Evolutionary conservation across 352 stramenopile species (phyloP), one percentile per base, ranked within the genome.

Genomic region (Phytophthora fragariae): DNA sequence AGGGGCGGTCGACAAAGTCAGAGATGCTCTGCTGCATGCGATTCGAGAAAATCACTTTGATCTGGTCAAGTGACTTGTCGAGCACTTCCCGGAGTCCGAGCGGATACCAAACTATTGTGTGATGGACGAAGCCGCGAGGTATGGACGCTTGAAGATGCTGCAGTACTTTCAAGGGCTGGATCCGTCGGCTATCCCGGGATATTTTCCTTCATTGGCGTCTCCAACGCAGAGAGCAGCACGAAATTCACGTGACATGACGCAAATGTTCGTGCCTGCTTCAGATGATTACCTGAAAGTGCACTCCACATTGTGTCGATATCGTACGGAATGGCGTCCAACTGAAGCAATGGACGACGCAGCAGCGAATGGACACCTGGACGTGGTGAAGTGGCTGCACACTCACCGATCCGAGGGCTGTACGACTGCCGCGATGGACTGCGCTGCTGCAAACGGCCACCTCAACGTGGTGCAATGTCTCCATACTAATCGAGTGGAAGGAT

Each of bases 301-400:
- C 19, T n/a, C 41, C 24, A 53, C n/a, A 9, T 1, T 68, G 52
- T 68, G 41, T 35, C 46, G 41, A 53, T 63, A 73, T 21, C 59
- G 59, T 15, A 63, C 58, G 21, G 50, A 73, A 35, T 69, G 66
- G 66, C 29, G 17, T 17, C 10, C 66, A 58, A 68, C 66, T 5
- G 59, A 73, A 21, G 24, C 66, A 0, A 68, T 73, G 66, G 59
- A 73, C 12, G 58, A 73, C 21, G 66, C 66, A 44, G 66, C 66
- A 33, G 66, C 66, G n/a, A 73, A 73, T 33, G 65, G 65, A 1
- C 37, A 73, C 24, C 31, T 73, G 3, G 39, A 68, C 33, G 57
- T 72, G 47, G 65, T 72, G 14, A 68, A 68, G n/a, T 72, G 65
- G 65, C 29, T 72, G 33, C 57, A 72, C n/a, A 3, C 39, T 4